Evolutionary conservation across 257 asterid species (phyloP).

Genomic region (Forsythia viridissima): DNA sequence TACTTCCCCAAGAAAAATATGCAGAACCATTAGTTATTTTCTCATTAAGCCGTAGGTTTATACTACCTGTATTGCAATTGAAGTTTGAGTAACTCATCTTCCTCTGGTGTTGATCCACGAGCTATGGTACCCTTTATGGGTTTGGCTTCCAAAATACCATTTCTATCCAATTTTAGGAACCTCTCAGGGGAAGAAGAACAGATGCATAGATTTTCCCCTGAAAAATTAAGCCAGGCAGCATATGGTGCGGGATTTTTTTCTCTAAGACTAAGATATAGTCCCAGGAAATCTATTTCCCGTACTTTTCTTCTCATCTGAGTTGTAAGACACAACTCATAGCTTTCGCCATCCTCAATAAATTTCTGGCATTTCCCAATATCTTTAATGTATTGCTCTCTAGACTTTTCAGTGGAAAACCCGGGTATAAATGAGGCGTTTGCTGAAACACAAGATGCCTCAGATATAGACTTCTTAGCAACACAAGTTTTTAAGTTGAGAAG

Average conservation of each 20-base stretch:
- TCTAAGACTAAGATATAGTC: conserved; percentile 73
- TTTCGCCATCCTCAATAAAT: conserved; percentile 78
- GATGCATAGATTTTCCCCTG: conserved; percentile 57
- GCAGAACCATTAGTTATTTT: not conserved
- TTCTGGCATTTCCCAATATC: conserved; percentile 78
- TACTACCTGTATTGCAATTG: conserved; percentile 75
- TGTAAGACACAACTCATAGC: conserved; percentile 93
- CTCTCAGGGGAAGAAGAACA: conserved; percentile 98
- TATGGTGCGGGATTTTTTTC: conserved; percentile 92
- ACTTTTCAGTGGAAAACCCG: conserved; percentile 66
- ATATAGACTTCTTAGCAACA: conserved; percentile 17
- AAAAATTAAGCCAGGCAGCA: conserved; percentile 94
- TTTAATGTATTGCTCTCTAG: conserved; percentile 69
- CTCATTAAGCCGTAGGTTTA: not conserved
- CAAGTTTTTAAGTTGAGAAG: conserved; percentile 47
- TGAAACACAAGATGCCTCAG: conserved; percentile 27
- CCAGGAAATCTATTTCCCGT: conserved; percentile 56
- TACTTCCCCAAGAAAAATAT: not conserved
- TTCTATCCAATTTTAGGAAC: conserved; percentile 74
- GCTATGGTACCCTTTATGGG: conserved; percentile 95
- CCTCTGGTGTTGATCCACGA: conserved; percentile 73
- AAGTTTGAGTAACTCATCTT: conserved; percentile 69
- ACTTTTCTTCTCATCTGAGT: conserved; percentile 68
- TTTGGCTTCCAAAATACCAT: conserved; percentile 88
- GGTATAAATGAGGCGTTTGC: conserved; percentile 22